Evolutionary conservation across 306 rosid genomes (phyloP).

Genomic region (Castanea sativa): DNA sequence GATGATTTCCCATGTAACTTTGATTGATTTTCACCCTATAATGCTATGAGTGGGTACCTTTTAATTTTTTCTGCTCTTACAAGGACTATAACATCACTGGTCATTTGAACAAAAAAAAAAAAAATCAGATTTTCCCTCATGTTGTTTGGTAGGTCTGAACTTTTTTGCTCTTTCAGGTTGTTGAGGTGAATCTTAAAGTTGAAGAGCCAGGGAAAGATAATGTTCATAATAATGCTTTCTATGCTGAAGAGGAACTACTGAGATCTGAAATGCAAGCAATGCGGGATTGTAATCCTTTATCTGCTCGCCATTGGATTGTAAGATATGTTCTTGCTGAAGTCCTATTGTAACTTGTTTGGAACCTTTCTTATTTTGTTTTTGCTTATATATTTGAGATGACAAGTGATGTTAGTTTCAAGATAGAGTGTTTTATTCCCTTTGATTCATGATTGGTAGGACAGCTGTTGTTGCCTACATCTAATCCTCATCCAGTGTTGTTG

Average conservation of each 20-base stretch:
- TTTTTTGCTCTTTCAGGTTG: constrained; percentile 37
- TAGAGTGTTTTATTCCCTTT: neutral
- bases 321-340: constrained; percentile 22
- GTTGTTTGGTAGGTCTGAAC: constrained; percentile 12
- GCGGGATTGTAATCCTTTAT: constrained; percentile 72
- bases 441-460: neutral
- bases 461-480: neutral
- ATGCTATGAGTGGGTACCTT: neutral
- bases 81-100: neutral
- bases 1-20: neutral
- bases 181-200: constrained; percentile 70
- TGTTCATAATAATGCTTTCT: constrained; percentile 79
- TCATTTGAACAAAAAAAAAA: neutral
- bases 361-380: constrained; percentile 9
- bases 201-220: constrained; percentile 74
- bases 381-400: constrained; percentile 12
- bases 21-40: neutral
- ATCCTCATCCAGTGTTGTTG: neutral
- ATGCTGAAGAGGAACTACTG: constrained; percentile 67
- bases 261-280: constrained; percentile 72
- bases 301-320: constrained; percentile 89
- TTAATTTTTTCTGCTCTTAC: neutral
- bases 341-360: neutral
- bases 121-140: neutral
- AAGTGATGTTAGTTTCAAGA: neutral